Evolutionary conservation across 2,329 filamentous ascomycete species (phyloP).

Genomic region (Penicillium sp.): DNA sequence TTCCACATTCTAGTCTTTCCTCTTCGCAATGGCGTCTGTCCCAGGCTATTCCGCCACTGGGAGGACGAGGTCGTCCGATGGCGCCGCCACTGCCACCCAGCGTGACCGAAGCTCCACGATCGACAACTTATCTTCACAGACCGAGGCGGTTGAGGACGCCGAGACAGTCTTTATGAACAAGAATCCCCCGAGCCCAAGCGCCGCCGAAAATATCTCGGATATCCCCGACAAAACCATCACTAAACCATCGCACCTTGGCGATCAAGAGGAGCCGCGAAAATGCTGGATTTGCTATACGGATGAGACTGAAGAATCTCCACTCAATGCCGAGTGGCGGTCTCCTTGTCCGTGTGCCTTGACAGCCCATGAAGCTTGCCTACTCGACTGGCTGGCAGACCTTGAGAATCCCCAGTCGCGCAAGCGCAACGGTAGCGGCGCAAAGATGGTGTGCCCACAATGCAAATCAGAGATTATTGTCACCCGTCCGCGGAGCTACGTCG

Average conservation of each 20-base stretch:
- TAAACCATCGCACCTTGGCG: slow-evolving; percentile 10
- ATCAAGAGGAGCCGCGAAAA: slow-evolving; percentile 42
- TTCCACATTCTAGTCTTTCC: slow-evolving; percentile 1
- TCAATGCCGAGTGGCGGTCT: slow-evolving; percentile 67
- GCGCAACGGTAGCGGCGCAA: slow-evolving; percentile 48
- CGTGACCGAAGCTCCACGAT: slow-evolving; percentile 12
- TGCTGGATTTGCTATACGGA: slow-evolving; percentile 68
- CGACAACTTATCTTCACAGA: slow-evolving; percentile 7
- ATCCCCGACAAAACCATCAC: slow-evolving; percentile 16
- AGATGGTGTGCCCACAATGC: slow-evolving; percentile 82
- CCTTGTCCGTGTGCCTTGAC: slow-evolving; percentile 87
- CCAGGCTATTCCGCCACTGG: slow-evolving; percentile 28
- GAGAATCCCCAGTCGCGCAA: slow-evolving; percentile 56
- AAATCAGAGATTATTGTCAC: slow-evolving; percentile 72
- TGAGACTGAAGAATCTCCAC: slow-evolving; percentile 56
- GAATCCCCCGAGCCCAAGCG: slow-evolving; percentile 12
- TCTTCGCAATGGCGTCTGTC: slow-evolving; percentile 31
- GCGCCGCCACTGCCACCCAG: slow-evolving; percentile 14
- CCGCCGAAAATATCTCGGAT: slow-evolving; percentile 10
- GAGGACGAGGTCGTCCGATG: slow-evolving; percentile 26
- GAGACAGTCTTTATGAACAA: slow-evolving; percentile 32
- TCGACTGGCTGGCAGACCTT: slow-evolving; percentile 90
- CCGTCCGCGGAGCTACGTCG: slow-evolving; percentile 65
- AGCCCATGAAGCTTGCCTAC: slow-evolving; percentile 81
- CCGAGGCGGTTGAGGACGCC: slow-evolving; percentile 22